Evolutionary conservation across 257 asterid species (phyloP).

Genomic region (Verbena officinalis): DNA sequence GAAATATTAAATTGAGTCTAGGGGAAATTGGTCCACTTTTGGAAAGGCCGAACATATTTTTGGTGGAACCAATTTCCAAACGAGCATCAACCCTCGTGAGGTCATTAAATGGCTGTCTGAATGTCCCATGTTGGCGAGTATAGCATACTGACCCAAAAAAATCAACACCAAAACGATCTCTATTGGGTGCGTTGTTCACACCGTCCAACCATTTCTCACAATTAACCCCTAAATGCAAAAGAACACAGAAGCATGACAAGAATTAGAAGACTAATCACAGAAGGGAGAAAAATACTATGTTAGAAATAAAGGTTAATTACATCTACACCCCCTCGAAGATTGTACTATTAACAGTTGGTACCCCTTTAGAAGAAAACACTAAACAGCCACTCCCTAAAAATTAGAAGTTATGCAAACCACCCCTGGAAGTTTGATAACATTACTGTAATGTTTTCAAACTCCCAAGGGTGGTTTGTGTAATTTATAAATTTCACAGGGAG

Average conservation of each 20-base stretch:
- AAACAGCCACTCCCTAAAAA: too few relatives aligned
- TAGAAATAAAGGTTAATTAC: too few relatives aligned
- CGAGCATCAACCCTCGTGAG: conserved; percentile 67
- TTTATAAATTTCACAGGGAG: too few relatives aligned
- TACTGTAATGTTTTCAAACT: too few relatives aligned
- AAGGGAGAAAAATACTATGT: background rate
- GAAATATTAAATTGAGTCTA: conserved; percentile 50
- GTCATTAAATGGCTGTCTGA: conserved; percentile 44
- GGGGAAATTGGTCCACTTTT: conserved; percentile 38
- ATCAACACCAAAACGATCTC: conserved; percentile 50
- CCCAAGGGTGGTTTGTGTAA: too few relatives aligned
- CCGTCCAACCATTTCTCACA: conserved; percentile 52
- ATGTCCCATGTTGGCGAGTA: conserved; percentile 63
- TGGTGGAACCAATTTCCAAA: conserved; percentile 51
- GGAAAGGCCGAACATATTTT: conserved; percentile 33
- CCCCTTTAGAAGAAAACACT: too few relatives aligned
- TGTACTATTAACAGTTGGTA: too few relatives aligned
- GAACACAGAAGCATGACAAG: background rate
- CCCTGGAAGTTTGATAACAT: too few relatives aligned
- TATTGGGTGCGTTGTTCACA: conserved; percentile 30
- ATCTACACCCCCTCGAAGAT: too few relatives aligned
- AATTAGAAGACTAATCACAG: background rate
- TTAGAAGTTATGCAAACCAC: too few relatives aligned
- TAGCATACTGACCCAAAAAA: conserved; percentile 55
- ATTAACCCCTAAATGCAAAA: conserved; percentile 46